Conservation (phyloP, 345 rosid species). For the Melaleuca alternifolia region DNA sequence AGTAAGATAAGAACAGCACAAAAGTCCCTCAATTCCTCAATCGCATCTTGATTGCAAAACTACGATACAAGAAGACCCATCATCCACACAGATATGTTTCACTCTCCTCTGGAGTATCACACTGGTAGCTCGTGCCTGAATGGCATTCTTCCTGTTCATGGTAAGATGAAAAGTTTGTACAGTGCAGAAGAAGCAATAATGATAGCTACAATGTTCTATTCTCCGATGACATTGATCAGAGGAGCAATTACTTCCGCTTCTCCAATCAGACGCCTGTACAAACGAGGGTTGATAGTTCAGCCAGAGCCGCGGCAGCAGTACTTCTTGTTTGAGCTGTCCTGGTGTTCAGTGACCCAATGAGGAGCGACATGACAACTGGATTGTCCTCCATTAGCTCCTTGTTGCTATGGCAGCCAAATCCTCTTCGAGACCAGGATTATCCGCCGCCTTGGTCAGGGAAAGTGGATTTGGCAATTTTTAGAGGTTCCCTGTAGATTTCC, state of each 20-base stretch:
- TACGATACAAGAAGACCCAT: slow-evolving; percentile 30
- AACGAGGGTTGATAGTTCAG: slow-evolving; percentile 24
- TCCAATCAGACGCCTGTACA: slow-evolving; percentile 25
- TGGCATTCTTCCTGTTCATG: slow-evolving; percentile 25
- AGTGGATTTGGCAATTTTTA: slow-evolving; percentile 26
- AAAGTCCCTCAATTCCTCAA: slow-evolving; percentile 22
- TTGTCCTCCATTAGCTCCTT: slow-evolving; percentile 24
- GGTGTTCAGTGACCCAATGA: slow-evolving; percentile 19
- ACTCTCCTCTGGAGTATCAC: slow-evolving; percentile 24
- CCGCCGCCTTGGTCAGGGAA: neutral
- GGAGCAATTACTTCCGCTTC: slow-evolving; percentile 35
- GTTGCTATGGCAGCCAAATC: slow-evolving; percentile 33
- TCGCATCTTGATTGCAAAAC: slow-evolving; percentile 17
- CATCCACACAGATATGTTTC: slow-evolving; percentile 21
- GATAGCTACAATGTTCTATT: slow-evolving; percentile 27
- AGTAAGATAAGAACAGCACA: slow-evolving; percentile 35
- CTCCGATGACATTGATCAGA: slow-evolving; percentile 28
- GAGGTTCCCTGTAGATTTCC: slow-evolving; percentile 17
- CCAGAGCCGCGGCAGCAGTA: slow-evolving; percentile 44
- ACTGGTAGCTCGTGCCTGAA: slow-evolving; percentile 24
- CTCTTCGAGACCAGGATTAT: slow-evolving; percentile 29
- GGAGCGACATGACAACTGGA: slow-evolving; percentile 24
- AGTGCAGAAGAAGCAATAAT: slow-evolving; percentile 37
- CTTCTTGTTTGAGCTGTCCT: slow-evolving; percentile 35
- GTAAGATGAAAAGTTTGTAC: slow-evolving; percentile 17